These are phyloP conservation scores for Mortierella sp. DNA, from an alignment of 371 early-diverging fungal species.

Conservation along the genomic window DNA sequence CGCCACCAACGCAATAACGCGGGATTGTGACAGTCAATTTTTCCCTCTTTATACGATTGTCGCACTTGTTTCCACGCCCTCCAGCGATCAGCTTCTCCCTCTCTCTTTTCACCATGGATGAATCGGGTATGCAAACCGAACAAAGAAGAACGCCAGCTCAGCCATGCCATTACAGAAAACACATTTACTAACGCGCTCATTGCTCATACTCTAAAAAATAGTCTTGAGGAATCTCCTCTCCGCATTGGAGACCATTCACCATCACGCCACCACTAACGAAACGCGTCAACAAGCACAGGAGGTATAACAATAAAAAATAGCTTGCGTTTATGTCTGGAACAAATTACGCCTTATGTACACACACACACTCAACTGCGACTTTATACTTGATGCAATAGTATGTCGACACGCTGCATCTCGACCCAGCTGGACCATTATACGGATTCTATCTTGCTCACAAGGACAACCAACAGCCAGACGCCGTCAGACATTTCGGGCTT, in stretches of 20 bases:
- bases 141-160: not conserved
- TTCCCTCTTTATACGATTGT: no score
- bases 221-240: conserved; percentile 43
- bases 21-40: not conserved
- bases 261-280: conserved; percentile 54
- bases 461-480: conserved; percentile 51
- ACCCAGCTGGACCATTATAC: conserved; percentile 58
- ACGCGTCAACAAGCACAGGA: conserved; percentile 59
- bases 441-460: conserved; percentile 63
- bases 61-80: no score
- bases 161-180: not conserved
- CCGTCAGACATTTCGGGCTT: conserved; percentile 66
- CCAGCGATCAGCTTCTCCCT: not conserved
- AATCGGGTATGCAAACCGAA: not conserved
- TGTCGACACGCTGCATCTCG: conserved; percentile 58
- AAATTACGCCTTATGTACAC: not conserved
- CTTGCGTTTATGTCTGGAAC: not conserved
- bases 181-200: not conserved
- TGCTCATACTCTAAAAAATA: not conserved
- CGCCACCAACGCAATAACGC: no score
- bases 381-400: conserved; percentile 39
- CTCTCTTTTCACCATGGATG: not conserved
- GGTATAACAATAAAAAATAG: conserved; percentile 26
- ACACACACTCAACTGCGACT: not conserved
- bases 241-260: conserved; percentile 62